Percentiles rank a stretch among this genome's conserved stretches.
Conservation (phyloP, 2,329 filamentous ascomycete species). For the Aspergillus puulaauensis region DNA sequence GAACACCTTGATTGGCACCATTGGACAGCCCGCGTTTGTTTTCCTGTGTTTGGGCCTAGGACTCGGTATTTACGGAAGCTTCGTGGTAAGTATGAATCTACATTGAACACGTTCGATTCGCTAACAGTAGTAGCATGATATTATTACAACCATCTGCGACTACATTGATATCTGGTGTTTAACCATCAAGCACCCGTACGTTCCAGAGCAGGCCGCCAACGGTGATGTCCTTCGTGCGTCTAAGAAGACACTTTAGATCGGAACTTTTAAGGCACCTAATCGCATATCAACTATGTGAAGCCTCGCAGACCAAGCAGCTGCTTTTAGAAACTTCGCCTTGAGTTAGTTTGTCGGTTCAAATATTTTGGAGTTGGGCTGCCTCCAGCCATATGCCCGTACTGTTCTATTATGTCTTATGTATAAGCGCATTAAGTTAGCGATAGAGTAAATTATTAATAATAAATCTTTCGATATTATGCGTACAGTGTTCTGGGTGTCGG, state of each 20-base stretch:
- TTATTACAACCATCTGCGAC: conserved; percentile 96
- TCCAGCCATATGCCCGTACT: neutral
- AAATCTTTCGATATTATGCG: neutral
- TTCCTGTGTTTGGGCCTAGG: conserved; percentile 84
- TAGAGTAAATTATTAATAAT: conserved; percentile 11
- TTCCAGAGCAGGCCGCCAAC: conserved; percentile 36
- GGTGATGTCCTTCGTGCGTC: conserved; percentile 18
- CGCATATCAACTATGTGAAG: conserved; percentile 18
- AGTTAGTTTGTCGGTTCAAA: neutral
- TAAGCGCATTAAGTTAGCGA: conserved; percentile 16
- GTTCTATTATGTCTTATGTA: conserved; percentile 8
- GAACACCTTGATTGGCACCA: conserved; percentile 68
- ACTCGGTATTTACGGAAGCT: conserved; percentile 92
- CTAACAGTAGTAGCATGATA: conserved; percentile 62
- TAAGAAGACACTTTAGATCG: conserved; percentile 29
- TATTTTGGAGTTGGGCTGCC: neutral
- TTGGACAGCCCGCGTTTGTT: conserved; percentile 90
- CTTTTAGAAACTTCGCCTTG: neutral
- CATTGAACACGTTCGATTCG: neutral
- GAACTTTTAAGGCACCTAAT: neutral
- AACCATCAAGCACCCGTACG: conserved; percentile 82
- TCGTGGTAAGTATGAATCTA: conserved; percentile 60
- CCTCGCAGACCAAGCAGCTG: neutral
- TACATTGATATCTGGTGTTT: conserved; percentile 98
- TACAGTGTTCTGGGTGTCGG: neutral